Conservation (phyloP, 768 basidiomycete species). For the Coprinopsis cinerea region DNA sequence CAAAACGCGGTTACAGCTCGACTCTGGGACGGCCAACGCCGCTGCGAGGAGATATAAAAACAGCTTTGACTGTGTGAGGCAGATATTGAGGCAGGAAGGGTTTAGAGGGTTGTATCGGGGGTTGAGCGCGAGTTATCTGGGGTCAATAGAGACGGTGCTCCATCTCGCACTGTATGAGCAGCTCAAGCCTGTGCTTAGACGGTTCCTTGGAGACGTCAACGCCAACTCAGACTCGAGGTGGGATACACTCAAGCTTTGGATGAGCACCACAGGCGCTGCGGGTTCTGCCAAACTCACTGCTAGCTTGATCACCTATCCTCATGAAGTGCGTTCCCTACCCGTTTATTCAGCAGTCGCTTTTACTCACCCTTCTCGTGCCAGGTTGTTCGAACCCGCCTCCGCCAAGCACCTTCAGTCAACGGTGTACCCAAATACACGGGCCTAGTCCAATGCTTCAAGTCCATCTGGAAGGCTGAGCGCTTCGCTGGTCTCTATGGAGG, state of each 20-base stretch:
- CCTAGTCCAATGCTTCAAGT: conserved; percentile 1
- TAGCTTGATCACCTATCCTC: conserved; percentile 6
- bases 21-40: not conserved
- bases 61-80: conserved; percentile 2
- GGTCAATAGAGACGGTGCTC: not conserved
- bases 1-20: conserved; percentile 7
- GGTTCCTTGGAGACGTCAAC: not conserved
- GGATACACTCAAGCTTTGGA: not conserved
- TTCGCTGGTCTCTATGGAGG: conserved; percentile 2
- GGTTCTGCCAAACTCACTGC: conserved; percentile 3
- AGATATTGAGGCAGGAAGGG: conserved; percentile 3
- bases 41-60: not conserved
- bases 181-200: not conserved
- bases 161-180: conserved; percentile 3
- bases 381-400: conserved; percentile 5
- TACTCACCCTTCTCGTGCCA: not conserved
- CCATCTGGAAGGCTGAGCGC: not conserved
- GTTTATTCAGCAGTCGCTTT: not conserved
- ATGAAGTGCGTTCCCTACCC: not conserved
- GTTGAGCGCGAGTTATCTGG: conserved; percentile 3
- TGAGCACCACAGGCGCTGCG: conserved; percentile 5
- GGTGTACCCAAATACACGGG: not conserved
- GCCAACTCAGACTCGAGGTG: not conserved
- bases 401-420: not conserved
- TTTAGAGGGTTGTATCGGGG: not conserved